phyloP scores from a whole-genome alignment of 2,329 filamentous ascomycete species.

The Fusarium solani-melongenae region DNA sequence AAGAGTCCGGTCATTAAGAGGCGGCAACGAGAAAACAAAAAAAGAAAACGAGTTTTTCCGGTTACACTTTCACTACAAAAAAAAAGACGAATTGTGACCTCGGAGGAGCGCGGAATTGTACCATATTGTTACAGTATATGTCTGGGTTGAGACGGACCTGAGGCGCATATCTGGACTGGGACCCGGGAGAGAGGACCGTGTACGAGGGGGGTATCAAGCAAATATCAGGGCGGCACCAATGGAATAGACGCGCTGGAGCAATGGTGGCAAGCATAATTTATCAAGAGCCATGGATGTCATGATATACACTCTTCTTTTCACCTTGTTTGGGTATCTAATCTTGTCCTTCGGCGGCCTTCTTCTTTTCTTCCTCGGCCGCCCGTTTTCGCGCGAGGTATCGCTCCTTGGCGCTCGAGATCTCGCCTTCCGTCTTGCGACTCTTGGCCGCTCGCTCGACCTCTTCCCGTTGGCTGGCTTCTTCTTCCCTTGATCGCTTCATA shows the following conservation, averaged over 20 bases:
- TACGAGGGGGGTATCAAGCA: slow-evolving; percentile 14
- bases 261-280: slow-evolving; percentile 26
- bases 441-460: slow-evolving; percentile 75
- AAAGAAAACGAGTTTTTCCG: background rate
- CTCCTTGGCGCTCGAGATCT: slow-evolving; percentile 82
- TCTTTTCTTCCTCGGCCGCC: slow-evolving; percentile 77
- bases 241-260: slow-evolving; percentile 33
- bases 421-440: slow-evolving; percentile 80
- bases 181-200: background rate
- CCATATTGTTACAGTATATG: slow-evolving; percentile 42
- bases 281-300: slow-evolving; percentile 27
- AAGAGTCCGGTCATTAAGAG: slow-evolving; percentile 56
- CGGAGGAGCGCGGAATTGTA: slow-evolving; percentile 35
- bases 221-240: slow-evolving; percentile 24
- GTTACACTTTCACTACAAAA: background rate
- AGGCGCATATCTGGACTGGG: background rate
- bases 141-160: slow-evolving; percentile 6
- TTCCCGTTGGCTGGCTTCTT: slow-evolving; percentile 72
- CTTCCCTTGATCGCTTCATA: slow-evolving; percentile 77
- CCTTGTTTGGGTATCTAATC: slow-evolving; percentile 46
- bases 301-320: slow-evolving; percentile 27
- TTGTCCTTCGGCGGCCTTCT: slow-evolving; percentile 51
- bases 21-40: background rate
- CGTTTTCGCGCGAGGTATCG: slow-evolving; percentile 82
- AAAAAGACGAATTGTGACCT: slow-evolving; percentile 11